A percentile compares a stretch with the other conserved stretches of the same genome.
Conservation (phyloP, 768 basidiomycete species). For the Tremella yokohamensis region DNA sequence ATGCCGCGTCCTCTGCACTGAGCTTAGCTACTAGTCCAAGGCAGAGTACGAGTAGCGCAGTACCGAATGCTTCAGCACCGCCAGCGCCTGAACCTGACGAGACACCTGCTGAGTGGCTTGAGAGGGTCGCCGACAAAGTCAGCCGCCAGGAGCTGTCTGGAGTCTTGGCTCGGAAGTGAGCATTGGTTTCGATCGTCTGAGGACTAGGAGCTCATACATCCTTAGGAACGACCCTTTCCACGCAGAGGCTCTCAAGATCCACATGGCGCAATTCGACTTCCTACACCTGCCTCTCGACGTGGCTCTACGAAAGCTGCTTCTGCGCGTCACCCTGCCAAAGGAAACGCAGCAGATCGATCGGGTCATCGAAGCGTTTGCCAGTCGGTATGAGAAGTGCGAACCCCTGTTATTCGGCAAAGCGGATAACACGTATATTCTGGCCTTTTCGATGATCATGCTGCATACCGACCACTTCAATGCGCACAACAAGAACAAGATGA, state of each 20-base stretch:
- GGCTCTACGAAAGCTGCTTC: conserved; percentile 79
- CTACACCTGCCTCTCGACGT: conserved; percentile 77
- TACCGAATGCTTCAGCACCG: conserved; percentile 9
- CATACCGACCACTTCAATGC: conserved; percentile 98
- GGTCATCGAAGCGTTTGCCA: conserved; percentile 91
- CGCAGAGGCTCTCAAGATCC: conserved; percentile 63
- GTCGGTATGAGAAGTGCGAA: conserved; percentile 77
- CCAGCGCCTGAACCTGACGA: conserved; percentile 55
- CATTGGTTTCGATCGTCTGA: conserved; percentile 18
- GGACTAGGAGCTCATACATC: not conserved
- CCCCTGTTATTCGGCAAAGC: conserved; percentile 63
- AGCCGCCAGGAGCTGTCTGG: conserved; percentile 74
- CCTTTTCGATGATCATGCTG: conserved; percentile 97
- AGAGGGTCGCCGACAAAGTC: conserved; percentile 62
- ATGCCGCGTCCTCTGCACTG: conserved; percentile 17
- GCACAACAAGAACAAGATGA: conserved; percentile 96
- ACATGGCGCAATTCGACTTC: conserved; percentile 76
- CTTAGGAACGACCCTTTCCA: conserved; percentile 70
- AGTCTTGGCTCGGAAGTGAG: conserved; percentile 75
- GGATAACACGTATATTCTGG: conserved; percentile 94
- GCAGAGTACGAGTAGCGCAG: conserved; percentile 27
- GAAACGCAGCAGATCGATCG: conserved; percentile 99
- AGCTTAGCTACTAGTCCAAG: conserved; percentile 30
- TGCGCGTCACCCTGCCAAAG: conserved; percentile 84
- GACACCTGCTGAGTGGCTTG: conserved; percentile 66